phyloP scores from a whole-genome alignment of 805 yeast genomes.

The Blastobotrys robertii region DNA sequence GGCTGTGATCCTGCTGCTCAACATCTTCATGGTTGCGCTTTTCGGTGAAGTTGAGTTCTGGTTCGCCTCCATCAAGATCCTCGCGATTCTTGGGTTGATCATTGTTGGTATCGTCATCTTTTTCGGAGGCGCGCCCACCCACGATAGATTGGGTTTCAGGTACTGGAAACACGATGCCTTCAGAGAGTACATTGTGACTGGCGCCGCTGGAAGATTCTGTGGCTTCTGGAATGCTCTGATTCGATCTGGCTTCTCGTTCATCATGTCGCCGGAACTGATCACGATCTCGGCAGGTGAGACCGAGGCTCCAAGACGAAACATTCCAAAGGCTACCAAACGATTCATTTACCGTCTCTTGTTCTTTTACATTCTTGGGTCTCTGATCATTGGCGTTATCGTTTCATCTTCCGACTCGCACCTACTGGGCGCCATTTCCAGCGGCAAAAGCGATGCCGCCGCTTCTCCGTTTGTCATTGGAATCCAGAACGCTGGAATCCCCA shows the following conservation, averaged over 20 bases:
- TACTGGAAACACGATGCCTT: conserved; percentile 43
- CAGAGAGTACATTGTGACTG: conserved; percentile 38
- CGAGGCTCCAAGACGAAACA: conserved; percentile 62
- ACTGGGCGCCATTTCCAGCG: conserved; percentile 38
- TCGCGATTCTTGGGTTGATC: conserved; percentile 56
- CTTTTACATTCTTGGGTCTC: conserved; percentile 57
- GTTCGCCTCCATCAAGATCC: conserved; percentile 52
- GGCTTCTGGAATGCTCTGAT: conserved; percentile 55
- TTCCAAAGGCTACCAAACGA: conserved; percentile 67
- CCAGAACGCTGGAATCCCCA: conserved; percentile 44
- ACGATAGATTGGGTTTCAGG: conserved; percentile 46
- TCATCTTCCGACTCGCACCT: conserved; percentile 55
- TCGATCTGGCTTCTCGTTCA: conserved; percentile 65
- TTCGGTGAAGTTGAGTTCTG: conserved; percentile 52
- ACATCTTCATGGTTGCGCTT: conserved; percentile 41
- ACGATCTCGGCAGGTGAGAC: conserved; percentile 82
- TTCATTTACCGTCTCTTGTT: conserved; percentile 64
- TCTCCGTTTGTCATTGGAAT: conserved; percentile 52
- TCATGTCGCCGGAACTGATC: conserved; percentile 75
- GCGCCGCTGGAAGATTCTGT: conserved; percentile 51
- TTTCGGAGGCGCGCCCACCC: conserved; percentile 44
- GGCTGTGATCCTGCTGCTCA: conserved; percentile 33
- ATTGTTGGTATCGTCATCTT: conserved; percentile 43
- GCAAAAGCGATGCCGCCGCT: conserved; percentile 55
- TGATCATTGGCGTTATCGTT: conserved; percentile 62